Base-by-base conservation (phyloP, 2,329 filamentous ascomycete genomes). In the Nemania sp. region DNA sequence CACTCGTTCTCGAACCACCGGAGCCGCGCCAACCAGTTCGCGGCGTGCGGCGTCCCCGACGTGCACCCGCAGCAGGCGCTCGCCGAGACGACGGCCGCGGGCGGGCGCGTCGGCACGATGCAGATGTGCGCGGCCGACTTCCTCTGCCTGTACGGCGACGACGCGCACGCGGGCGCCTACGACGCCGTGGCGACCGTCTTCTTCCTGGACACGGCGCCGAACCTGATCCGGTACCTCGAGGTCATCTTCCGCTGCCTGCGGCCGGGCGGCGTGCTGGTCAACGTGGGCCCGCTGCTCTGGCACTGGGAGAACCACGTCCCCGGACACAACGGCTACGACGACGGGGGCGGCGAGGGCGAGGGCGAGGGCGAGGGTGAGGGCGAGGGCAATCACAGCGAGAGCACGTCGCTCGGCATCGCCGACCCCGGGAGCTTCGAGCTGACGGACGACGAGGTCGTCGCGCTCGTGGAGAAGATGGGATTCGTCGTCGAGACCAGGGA, bases 151-250 rank as follows among this genome's bases (percentile, higher is more conserved):
- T 99, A 99, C 74, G 83, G 82, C 25, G 81, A 88, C 59, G 79
- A 83, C 1, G 82, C 84, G 0, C 85, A 90, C 68, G 75, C 77
- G 9, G 82, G 81, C 0, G 70, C 75, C 0, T 98, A 92, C 74
- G 88, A 97, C 70, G 92, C 89, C 1, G 91, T 98, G 1, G 87
- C 91, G 0, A 91, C 90, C 2, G 90, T 97, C 11, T 99, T 98
- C 78, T 99, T 99, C 79, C 89, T 99, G 59, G 96, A 99, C 74
- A 99, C 95, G 1, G 95, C 95, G 2, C 93, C 94, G 1, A 98
- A 99, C 73, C 74, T 97, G 34, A 89, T 98, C 55, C 86, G 90
- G 2, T 99, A 99, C 72, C 85, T 99, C 35, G 88, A 96, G 72
- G 88, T 92, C 1, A 90, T 98, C 56, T 80, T 79, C 43, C 85